These are phyloP conservation scores for Takashimella koratensis DNA, from an alignment of 1,284 basidiomycete species.

Conservation along the genomic window DNA sequence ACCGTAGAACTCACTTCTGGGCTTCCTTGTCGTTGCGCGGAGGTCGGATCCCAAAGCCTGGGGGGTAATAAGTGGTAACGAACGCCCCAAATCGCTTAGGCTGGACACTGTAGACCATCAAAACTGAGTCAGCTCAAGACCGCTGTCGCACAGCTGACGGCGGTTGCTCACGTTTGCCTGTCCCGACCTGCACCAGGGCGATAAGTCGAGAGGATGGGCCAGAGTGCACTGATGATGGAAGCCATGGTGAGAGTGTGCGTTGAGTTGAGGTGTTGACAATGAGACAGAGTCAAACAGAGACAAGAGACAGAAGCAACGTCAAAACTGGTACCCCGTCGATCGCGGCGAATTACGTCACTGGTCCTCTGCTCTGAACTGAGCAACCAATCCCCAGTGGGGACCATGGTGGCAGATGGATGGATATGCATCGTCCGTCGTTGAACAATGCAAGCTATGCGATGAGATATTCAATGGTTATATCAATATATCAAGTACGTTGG, in stretches of 20 bases:
- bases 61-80: slow-evolving; percentile 36
- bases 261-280: not conserved
- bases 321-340: no score
- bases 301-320: not conserved
- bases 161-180: slow-evolving; percentile 9
- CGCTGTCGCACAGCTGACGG: no score
- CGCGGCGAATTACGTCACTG: no score
- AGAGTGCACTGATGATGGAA: slow-evolving; percentile 21
- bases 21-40: slow-evolving; percentile 43
- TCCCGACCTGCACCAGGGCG: slow-evolving; percentile 28
- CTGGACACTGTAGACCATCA: slow-evolving; percentile 1
- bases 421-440: no score
- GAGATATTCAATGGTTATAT: no score
- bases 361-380: no score
- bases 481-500: no score
- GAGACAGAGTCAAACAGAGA: slow-evolving; percentile 1
- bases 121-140: no score
- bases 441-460: no score
- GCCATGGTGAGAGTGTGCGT: slow-evolving; percentile 12
- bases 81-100: slow-evolving; percentile 44
- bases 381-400: no score
- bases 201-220: slow-evolving; percentile 31
- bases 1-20: slow-evolving; percentile 37
- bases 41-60: slow-evolving; percentile 26
- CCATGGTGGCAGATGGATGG: no score